Conservation (phyloP, 2,329 filamentous ascomycete genomes). For the Fusarium falciforme region DNA sequence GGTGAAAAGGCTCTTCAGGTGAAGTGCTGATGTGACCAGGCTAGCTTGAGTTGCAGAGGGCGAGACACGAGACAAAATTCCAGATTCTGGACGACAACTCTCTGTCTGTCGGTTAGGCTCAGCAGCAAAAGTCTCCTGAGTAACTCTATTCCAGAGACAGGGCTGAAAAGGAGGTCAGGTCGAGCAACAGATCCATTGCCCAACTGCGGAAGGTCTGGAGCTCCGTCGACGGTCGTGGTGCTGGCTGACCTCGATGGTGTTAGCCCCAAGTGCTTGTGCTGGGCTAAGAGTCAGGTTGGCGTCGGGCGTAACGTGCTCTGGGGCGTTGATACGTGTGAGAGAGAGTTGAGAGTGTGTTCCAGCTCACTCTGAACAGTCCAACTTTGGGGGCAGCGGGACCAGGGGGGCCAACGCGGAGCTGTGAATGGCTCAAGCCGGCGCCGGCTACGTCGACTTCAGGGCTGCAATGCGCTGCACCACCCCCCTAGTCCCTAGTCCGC, state of each 20-base stretch:
- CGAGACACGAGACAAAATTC: conserved; percentile 23
- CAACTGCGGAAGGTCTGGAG: conserved; percentile 4
- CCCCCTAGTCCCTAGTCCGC: conserved; percentile 20
- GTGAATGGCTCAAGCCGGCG: conserved; percentile 28
- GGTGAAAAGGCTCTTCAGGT: conserved; percentile 9
- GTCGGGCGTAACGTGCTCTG: conserved; percentile 28
- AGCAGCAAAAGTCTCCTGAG: not conserved
- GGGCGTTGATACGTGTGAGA: conserved; percentile 28
- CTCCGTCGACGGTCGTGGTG: not conserved
- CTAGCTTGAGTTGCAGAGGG: conserved; percentile 3
- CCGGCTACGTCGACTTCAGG: conserved; percentile 32
- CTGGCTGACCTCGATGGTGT: conserved; percentile 23
- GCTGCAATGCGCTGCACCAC: conserved; percentile 33
- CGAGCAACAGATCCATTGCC: conserved; percentile 13
- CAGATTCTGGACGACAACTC: conserved; percentile 18
- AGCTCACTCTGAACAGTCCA: conserved; percentile 9
- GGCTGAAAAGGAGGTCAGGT: conserved; percentile 34
- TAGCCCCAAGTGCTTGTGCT: conserved; percentile 16
- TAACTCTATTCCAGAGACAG: conserved; percentile 21
- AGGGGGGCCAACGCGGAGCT: conserved; percentile 10
- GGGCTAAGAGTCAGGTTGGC: conserved; percentile 20
- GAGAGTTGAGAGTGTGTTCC: conserved; percentile 14
- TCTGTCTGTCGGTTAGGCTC: conserved; percentile 16
- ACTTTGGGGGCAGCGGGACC: conserved; percentile 31
- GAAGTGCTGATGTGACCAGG: conserved; percentile 19